Base-by-base conservation (phyloP, 768 basidiomycete genomes). In the Tulasnella calospora region DNA sequence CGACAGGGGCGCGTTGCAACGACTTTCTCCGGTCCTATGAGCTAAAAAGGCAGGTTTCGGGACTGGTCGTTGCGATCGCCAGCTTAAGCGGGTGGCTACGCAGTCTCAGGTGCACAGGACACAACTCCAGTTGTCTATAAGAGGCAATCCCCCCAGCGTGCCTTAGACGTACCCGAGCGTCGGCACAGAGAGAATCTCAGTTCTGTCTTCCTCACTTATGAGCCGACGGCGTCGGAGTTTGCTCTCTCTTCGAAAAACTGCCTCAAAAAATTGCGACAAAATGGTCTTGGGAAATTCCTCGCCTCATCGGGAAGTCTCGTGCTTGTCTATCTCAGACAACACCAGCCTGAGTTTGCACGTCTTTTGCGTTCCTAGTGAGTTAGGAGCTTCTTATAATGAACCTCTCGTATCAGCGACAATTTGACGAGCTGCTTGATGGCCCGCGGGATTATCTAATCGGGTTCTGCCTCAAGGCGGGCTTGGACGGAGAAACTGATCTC, bases 401-500 rank as follows among this genome's bases (percentile, higher is more conserved):
- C n/a, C 61, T 67, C 30, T 67, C 21, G 10, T 30, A 67, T 67
- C 61, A 67, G 61, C 61, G 61, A 67, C 27, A 67, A n/a, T 67
- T 67, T 33, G 61, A 67, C 61, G 61, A 67, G 61, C 33, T 30
- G 5, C 5, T 51, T 51, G 21, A 51, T 51, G 47, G 9, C 47
- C 23, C 47, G 61, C 33, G 61, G 61, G 61, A 27, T 67, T 67
- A 67, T 67, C 61, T 67, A 67, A 67, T 67, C 61, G 61, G 61
- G 23, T 67, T 35, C 61, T 35, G 61, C 61, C 61, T 67, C 61
- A 30, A 67, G 61, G 61, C 61, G 4, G 33, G 27, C 61, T 35
- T 27, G 30, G 27, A 33, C 61, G 61, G 61, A 67, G 61, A 67
- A 67, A 67, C 33, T 35, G 61, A 67, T 67, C 61, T 67, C 61